Percentiles rank a stretch among this genome's conserved stretches.
Conservation (phyloP, 2,329 filamentous ascomycete species). For the Curvularia sp. region DNA sequence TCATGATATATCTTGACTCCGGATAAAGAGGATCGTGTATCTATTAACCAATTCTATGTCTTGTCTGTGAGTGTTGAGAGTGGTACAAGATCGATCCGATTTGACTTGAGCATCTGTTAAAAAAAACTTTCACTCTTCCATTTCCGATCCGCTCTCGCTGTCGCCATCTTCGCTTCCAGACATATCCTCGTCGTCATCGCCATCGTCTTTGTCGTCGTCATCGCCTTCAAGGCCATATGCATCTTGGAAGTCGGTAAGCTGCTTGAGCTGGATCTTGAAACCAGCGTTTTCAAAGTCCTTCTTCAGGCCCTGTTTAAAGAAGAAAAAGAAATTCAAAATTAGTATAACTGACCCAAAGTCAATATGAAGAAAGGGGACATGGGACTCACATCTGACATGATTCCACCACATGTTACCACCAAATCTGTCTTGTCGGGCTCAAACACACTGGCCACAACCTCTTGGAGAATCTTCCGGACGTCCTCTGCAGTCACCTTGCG, state of each 20-base stretch:
- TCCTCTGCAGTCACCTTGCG: constrained; percentile 77
- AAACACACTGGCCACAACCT: constrained; percentile 82
- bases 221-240: constrained; percentile 80
- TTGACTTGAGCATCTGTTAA: neutral
- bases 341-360: neutral
- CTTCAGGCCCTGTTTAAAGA: constrained; percentile 68
- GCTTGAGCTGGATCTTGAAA: constrained; percentile 78
- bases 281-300: constrained; percentile 76
- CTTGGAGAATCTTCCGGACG: constrained; percentile 75
- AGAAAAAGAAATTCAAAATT: constrained; percentile 4
- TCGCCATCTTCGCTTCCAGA: constrained; percentile 55
- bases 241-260: constrained; percentile 82
- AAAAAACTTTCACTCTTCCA: constrained; percentile 30
- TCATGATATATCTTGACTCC: neutral
- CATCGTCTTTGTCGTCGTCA: constrained; percentile 66
- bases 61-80: neutral
- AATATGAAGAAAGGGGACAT: constrained; percentile 1
- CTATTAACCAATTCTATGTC: neutral
- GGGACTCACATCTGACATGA: constrained; percentile 79
- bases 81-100: neutral
- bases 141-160: constrained; percentile 36
- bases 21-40: neutral
- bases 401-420: constrained; percentile 84
- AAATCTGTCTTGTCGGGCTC: constrained; percentile 80
- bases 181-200: constrained; percentile 52